These are phyloP conservation scores for Zoysia japonica DNA, from an alignment of 176 grass and related monocot species.

Conservation along the genomic window DNA sequence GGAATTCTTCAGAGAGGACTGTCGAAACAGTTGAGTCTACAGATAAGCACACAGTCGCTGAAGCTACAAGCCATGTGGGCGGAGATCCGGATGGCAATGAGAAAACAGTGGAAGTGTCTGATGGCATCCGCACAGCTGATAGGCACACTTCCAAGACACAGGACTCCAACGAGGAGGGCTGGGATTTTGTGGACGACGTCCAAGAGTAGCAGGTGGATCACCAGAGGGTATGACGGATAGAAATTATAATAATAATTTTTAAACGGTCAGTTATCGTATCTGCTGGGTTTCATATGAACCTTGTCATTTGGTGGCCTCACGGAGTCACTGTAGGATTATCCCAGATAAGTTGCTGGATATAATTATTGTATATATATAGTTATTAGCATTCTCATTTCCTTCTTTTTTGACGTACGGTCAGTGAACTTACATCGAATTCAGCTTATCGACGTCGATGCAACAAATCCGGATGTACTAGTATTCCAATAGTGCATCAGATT, in stretches of 20 bases:
- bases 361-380: background rate
- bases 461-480: no score
- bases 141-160: background rate
- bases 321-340: background rate
- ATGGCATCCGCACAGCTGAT: background rate
- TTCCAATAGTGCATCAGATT: no score
- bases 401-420: background rate
- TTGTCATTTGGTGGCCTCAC: background rate
- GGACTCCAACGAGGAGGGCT: constrained; percentile 43
- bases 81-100: background rate
- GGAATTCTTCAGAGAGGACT: constrained; percentile 27
- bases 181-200: constrained; percentile 48
- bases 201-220: background rate
- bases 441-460: no score
- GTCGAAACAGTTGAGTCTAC: constrained; percentile 25
- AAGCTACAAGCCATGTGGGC: background rate
- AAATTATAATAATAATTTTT: constrained; percentile 7
- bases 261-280: constrained; percentile 8
- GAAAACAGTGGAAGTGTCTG: constrained; percentile 3
- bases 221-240: background rate
- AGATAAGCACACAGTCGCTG: constrained; percentile 31
- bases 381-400: background rate
- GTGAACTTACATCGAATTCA: no score
- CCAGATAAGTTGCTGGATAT: background rate
- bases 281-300: background rate